Evolutionary conservation across 164 flowering plant species (phyloP).

Genomic region (Malania oleifera): DNA sequence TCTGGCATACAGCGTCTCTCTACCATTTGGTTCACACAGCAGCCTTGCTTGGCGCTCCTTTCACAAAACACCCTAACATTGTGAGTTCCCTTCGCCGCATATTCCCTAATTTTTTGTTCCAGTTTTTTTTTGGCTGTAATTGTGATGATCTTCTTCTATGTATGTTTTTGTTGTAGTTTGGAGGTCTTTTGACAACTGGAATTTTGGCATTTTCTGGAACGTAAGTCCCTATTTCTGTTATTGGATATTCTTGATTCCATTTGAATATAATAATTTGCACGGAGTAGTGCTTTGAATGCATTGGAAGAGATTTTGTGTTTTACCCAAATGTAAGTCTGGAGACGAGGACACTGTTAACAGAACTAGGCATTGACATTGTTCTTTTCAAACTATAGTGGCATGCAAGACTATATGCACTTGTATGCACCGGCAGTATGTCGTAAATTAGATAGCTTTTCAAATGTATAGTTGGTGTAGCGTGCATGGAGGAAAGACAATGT

Average conservation of each 20-base stretch:
- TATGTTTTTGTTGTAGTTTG: slow-evolving; percentile 57
- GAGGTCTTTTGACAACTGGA: slow-evolving; percentile 80
- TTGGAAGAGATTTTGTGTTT: too few species aligned
- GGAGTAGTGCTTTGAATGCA: background rate
- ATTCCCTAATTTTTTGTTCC: background rate
- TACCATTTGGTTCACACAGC: slow-evolving; percentile 95
- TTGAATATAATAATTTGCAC: background rate
- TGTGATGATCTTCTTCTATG: slow-evolving; percentile 7
- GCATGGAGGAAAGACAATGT: too few species aligned
- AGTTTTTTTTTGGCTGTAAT: background rate
- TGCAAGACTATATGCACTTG: too few species aligned
- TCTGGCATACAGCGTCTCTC: slow-evolving; percentile 90
- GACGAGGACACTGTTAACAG: too few species aligned
- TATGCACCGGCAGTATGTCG: too few species aligned
- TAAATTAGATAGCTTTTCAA: too few species aligned
- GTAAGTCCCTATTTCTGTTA: slow-evolving; percentile 44
- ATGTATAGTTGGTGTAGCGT: too few species aligned
- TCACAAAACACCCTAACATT: slow-evolving; percentile 60
- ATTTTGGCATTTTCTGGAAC: slow-evolving; percentile 88
- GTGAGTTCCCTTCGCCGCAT: slow-evolving; percentile 34
- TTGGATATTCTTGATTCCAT: background rate
- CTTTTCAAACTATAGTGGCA: too few species aligned
- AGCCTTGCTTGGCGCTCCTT: slow-evolving; percentile 79
- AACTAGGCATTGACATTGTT: too few species aligned
- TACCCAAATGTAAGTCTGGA: too few species aligned